Percentiles rank a stretch among this genome's conserved stretches.
phyloP scores from a whole-genome alignment of 1,139 yeast species.

The Waltiozyma sp. region DNA sequence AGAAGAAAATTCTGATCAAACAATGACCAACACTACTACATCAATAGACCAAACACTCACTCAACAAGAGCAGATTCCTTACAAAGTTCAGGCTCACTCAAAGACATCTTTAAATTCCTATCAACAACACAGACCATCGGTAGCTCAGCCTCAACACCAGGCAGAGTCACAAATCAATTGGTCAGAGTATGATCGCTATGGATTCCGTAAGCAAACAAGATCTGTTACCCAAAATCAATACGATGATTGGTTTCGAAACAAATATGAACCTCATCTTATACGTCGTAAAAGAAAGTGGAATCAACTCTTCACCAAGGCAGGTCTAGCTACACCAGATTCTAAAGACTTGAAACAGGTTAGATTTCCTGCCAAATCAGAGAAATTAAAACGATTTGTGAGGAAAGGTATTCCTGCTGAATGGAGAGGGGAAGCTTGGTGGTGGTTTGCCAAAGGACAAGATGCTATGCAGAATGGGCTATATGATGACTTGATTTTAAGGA shows the following conservation, averaged over 20 bases:
- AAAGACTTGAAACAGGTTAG: constrained; percentile 32
- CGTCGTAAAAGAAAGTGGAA: constrained; percentile 73
- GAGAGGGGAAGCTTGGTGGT: constrained; percentile 97
- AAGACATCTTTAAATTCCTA: too few relatives aligned
- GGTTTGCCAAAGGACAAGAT: constrained; percentile 87
- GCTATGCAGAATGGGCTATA: constrained; percentile 65
- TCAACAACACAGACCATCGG: neutral
- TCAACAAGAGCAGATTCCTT: neutral
- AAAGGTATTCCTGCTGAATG: constrained; percentile 95
- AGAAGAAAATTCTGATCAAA: neutral
- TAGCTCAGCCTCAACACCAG: constrained; percentile 1
- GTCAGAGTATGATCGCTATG: constrained; percentile 58
- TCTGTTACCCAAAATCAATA: constrained; percentile 46
- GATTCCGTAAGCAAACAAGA: constrained; percentile 59
- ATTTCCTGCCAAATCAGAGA: constrained; percentile 80
- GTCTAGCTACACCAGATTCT: constrained; percentile 31
- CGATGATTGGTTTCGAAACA: constrained; percentile 57
- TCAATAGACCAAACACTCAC: neutral
- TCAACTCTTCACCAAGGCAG: constrained; percentile 50
- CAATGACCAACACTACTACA: neutral
- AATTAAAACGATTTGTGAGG: constrained; percentile 69
- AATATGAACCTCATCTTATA: constrained; percentile 50
- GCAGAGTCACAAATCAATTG: neutral
- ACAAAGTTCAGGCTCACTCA: too few relatives aligned
- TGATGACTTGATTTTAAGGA: constrained; percentile 49